These are phyloP conservation scores for Neurospora intermedia DNA, from an alignment of 495 filamentous ascomycete species.

Conservation along the genomic window DNA sequence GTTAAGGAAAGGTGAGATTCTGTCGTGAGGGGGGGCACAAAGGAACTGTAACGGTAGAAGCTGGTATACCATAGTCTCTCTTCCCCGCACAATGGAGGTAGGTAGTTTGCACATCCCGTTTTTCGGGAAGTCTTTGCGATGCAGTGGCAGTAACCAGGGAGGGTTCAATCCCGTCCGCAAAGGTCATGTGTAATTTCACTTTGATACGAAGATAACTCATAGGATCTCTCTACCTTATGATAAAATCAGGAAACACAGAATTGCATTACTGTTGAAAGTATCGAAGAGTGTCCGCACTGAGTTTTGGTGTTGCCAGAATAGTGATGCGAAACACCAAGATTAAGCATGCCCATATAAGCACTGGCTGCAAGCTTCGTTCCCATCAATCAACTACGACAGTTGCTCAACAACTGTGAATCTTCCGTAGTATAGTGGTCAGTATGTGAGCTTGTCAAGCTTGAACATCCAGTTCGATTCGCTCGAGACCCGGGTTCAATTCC, in stretches of 20 bases:
- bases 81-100: too few species aligned
- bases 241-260: too few species aligned
- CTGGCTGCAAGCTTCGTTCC: not conserved
- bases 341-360: not conserved
- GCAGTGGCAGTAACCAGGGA: not conserved
- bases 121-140: not conserved
- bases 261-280: fast-evolving
- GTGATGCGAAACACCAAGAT: not conserved
- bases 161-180: too few species aligned
- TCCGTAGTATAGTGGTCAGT: not conserved
- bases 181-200: not conserved
- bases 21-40: too few species aligned
- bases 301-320: not conserved
- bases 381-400: not conserved
- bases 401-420: not conserved
- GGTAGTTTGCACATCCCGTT: not conserved
- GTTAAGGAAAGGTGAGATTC: too few species aligned
- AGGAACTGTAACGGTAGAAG: too few species aligned
- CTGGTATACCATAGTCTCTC: too few species aligned
- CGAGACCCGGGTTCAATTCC: too few species aligned
- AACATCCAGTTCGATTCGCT: too few species aligned
- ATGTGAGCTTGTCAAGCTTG: not conserved
- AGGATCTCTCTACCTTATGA: too few species aligned
- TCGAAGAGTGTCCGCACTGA: not conserved
- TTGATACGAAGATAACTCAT: too few species aligned